Evolutionary conservation across 768 basidiomycete genomes (phyloP), one percentile per base, ranked within the genome.

Genomic region (Phlebiopsis flavidoalba): DNA sequence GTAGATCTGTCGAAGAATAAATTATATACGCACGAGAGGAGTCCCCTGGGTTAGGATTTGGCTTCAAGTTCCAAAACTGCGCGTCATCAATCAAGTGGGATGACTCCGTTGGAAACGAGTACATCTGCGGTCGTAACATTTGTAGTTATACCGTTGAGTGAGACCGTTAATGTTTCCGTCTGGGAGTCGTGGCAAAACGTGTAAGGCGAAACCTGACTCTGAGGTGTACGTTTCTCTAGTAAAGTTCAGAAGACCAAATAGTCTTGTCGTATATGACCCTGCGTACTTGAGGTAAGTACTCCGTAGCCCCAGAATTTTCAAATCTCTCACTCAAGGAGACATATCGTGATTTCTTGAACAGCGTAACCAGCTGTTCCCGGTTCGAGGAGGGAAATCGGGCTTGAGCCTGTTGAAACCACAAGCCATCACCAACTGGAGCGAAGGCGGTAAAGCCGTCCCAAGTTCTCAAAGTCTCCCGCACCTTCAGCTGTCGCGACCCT

Each of bases 91-190:
- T n/a, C 17, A 61, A 12, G 31, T 61, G 60, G n/a, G 1, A 61
- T 57, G 19, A 61, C 60, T 10, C 60, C 60, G 55, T 61, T 61
- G 49, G 46, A 26, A 6, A 37, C 8, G 7, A 61, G 33, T 26
- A 57, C 35, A 31, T 61, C 60, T 8, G 60, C 35, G 37, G 15
- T 22, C 3, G 48, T 24, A 10, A 61, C 57, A 22, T 61, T 61
- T 22, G 55, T 56, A 14, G 60, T 57, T 14, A 57, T 53, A 15
- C 33, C 33, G 33, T 61, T 61, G 22, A 61, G 35, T 12, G 48
- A 36, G 54, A 61, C 55, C 8, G 47, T 57, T n/a, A 26, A 50
- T 51, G n/a, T 48, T 47, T 8, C 22, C 24, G 7, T 10, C 24
- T 14, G n/a, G n/a, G 12, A 15, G 22, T 51, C 33, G 12, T 31